Conservation (phyloP, 2,329 filamentous ascomycete species). For the Biscogniauxia mediterranea region DNA sequence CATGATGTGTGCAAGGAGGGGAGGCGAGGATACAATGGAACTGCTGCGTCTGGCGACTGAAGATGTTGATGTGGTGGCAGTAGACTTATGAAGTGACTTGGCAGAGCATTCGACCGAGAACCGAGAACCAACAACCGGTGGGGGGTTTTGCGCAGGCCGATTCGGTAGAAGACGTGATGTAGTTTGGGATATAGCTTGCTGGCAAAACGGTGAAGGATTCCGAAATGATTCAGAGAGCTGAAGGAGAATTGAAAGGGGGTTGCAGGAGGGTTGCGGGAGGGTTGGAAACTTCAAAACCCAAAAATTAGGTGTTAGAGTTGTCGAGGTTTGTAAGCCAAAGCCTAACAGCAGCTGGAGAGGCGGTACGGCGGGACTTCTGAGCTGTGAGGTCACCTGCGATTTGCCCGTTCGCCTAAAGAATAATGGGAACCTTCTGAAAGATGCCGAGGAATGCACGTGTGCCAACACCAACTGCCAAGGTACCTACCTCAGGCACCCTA, state of each 20-base stretch:
- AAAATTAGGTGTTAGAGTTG: neutral
- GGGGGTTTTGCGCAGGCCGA: neutral
- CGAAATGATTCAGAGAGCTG: neutral
- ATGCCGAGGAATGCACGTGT: neutral
- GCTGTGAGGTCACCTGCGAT: neutral
- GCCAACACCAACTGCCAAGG: too few species aligned
- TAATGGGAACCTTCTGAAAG: neutral
- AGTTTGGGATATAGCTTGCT: neutral
- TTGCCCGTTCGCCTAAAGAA: neutral
- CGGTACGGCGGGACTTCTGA: neutral
- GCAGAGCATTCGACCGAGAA: neutral
- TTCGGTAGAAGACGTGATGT: neutral
- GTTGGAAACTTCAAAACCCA: too few species aligned
- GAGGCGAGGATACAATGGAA: conserved; percentile 1
- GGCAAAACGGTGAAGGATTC: too few species aligned
- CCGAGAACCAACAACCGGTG: too few species aligned
- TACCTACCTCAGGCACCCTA: neutral
- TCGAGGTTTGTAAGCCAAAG: neutral
- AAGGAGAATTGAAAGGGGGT: neutral
- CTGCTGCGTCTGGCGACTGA: neutral
- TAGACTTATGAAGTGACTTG: neutral
- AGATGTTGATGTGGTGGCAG: neutral
- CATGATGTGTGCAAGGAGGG: conserved; percentile 52
- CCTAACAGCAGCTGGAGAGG: neutral
- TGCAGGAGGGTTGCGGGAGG: too few species aligned